These are phyloP conservation scores for Rubus idaeus DNA, from an alignment of 306 rosid genomes.

Conservation along the genomic window DNA sequence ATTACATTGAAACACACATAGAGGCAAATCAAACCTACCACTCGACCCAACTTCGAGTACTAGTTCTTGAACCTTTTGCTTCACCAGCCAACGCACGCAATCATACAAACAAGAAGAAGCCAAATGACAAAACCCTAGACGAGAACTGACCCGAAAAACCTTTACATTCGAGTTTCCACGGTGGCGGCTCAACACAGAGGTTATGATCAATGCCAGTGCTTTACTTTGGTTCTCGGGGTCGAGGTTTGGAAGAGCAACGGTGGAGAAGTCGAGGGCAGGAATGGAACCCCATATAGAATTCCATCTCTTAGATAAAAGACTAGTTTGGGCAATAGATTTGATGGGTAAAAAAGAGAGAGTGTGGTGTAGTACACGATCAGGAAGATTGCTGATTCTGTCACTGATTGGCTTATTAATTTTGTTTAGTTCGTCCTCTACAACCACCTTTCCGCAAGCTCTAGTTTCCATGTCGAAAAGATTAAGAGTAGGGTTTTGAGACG, in stretches of 20 bases:
- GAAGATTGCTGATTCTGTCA: slow-evolving; percentile 10
- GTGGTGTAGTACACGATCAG: slow-evolving; percentile 2
- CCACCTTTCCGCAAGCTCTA: too few relatives aligned
- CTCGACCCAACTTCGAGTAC: not conserved
- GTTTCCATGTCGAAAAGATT: too few relatives aligned
- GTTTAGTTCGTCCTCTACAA: not conserved
- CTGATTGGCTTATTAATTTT: not conserved
- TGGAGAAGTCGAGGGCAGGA: not conserved
- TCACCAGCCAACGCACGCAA: not conserved
- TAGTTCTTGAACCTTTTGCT: not conserved
- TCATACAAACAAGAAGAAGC: not conserved
- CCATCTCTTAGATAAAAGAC: not conserved
- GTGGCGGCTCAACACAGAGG: not conserved
- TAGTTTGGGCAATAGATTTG: not conserved
- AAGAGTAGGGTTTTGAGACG: too few relatives aligned
- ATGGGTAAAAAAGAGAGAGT: slow-evolving; percentile 14
- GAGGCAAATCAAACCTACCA: not conserved
- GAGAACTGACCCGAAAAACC: slow-evolving; percentile 8
- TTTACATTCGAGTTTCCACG: not conserved
- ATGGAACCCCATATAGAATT: not conserved
- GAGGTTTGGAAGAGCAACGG: not conserved
- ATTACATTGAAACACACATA: not conserved
- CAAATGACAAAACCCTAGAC: not conserved
- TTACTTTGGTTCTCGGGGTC: too few relatives aligned
- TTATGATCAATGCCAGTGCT: not conserved